A percentile compares a stretch with the other conserved stretches of the same genome.
Evolutionary conservation across 2,329 filamentous ascomycete genomes (phyloP).

Genomic region (Alternaria postmessia): DNA sequence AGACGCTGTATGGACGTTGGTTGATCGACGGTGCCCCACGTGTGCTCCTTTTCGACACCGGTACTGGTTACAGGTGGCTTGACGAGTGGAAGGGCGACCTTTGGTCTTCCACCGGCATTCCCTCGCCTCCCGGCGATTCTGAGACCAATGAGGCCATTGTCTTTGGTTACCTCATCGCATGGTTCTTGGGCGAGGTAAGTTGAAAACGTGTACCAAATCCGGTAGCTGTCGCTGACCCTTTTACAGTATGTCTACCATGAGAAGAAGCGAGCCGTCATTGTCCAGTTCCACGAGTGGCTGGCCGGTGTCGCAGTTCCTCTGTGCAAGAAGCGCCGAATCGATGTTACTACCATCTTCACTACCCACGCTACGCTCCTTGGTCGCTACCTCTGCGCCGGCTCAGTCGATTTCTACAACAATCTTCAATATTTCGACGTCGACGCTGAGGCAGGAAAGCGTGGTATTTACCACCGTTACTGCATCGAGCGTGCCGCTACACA

Average conservation of each 20-base stretch:
- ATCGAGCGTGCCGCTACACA: conserved; percentile 95
- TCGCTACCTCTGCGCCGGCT: conserved; percentile 94
- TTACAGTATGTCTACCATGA: conserved; percentile 89
- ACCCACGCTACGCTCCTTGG: conserved; percentile 96
- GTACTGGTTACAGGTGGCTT: conserved; percentile 87
- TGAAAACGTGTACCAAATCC: not conserved
- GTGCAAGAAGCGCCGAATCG: conserved; percentile 91
- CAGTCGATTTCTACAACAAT: conserved; percentile 99
- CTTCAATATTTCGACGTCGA: conserved; percentile 97
- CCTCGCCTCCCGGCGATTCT: conserved; percentile 87
- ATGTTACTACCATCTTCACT: conserved; percentile 97
- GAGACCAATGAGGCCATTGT: conserved; percentile 98
- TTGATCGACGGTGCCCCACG: conserved; percentile 95
- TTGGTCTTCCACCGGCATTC: conserved; percentile 92
- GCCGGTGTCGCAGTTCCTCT: conserved; percentile 92
- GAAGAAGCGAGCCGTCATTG: conserved; percentile 89
- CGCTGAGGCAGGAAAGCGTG: conserved; percentile 93
- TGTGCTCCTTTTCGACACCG: conserved; percentile 93
- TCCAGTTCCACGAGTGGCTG: conserved; percentile 99
- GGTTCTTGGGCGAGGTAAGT: conserved; percentile 93
- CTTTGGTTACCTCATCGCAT: conserved; percentile 95
- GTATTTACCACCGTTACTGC: conserved; percentile 98
- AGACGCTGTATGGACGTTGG: conserved; percentile 93
- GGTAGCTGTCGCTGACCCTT: conserved; percentile 23
- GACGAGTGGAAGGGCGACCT: conserved; percentile 98